Conservation (phyloP, 179 eudicot genomes). For the Heliamphora pulchella region DNA sequence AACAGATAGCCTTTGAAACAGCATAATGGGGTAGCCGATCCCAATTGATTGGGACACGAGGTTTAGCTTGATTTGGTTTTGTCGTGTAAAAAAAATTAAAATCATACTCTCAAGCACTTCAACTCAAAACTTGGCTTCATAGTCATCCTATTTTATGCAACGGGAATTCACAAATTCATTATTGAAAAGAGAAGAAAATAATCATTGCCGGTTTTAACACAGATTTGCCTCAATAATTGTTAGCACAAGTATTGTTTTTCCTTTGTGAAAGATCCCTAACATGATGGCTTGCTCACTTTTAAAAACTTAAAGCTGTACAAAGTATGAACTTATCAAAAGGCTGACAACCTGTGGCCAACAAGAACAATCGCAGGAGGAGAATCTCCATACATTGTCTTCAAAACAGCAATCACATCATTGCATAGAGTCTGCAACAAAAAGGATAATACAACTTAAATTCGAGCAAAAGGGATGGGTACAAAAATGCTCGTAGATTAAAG, state of each 20-base stretch:
- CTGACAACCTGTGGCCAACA: conserved; percentile 83
- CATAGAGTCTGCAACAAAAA: conserved; percentile 60
- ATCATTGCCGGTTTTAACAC: neutral
- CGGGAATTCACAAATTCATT: neutral
- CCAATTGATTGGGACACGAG: too few relatives aligned
- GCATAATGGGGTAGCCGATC: too few relatives aligned
- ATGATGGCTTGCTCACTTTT: neutral
- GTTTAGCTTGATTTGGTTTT: too few relatives aligned
- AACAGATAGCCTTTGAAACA: too few relatives aligned
- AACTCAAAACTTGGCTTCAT: neutral
- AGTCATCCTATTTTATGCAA: neutral
- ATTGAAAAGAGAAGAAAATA: neutral
- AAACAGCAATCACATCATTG: conserved; percentile 68
- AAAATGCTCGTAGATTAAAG: neutral
- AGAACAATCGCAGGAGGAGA: conserved; percentile 91
- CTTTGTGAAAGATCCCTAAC: neutral
- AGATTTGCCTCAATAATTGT: neutral
- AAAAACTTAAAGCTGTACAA: neutral
- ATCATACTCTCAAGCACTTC: too few relatives aligned
- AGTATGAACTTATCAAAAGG: neutral
- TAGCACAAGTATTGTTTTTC: neutral
- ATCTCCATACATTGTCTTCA: conserved; percentile 82
- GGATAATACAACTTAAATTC: conserved; percentile 12
- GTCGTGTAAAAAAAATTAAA: too few relatives aligned
- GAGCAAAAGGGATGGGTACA: neutral